Conservation (phyloP, 352 stramenopile genomes). For the Globisporangium spinosum region DNA sequence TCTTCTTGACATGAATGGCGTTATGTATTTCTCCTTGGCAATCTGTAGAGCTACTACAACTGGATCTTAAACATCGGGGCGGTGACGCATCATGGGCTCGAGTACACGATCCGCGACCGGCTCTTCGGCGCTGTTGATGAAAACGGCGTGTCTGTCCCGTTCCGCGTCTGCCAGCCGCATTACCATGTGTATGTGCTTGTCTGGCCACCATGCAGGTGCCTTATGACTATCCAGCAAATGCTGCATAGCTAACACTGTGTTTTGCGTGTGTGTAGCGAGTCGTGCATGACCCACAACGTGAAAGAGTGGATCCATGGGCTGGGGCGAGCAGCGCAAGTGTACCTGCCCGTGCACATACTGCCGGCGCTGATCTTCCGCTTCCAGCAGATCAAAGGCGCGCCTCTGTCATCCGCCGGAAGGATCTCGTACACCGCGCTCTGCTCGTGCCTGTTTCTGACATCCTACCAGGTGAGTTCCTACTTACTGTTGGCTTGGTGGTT, state of each 20-base stretch:
- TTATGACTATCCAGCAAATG: not conserved
- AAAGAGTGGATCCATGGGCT: constrained; percentile 76
- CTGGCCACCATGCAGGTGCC: too few relatives aligned
- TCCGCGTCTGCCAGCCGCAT: constrained; percentile 79
- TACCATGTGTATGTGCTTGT: constrained; percentile 67
- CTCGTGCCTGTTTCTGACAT: constrained; percentile 80
- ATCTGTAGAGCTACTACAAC: constrained; percentile 69
- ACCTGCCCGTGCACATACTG: constrained; percentile 77
- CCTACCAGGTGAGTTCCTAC: constrained; percentile 54
- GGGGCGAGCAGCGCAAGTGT: constrained; percentile 71
- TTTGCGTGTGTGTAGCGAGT: constrained; percentile 46
- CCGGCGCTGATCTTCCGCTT: constrained; percentile 77
- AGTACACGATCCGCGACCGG: constrained; percentile 62
- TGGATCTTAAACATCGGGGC: constrained; percentile 75
- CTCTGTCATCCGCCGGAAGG: constrained; percentile 37
- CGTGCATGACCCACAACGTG: constrained; percentile 69
- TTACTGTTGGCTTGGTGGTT: not conserved
- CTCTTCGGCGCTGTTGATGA: constrained; percentile 46
- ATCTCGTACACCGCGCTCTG: constrained; percentile 69
- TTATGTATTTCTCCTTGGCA: not conserved
- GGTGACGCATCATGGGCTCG: constrained; percentile 68
- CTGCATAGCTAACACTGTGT: not conserved
- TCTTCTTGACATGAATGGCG: not conserved
- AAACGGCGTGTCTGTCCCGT: constrained; percentile 35
- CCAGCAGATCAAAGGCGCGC: constrained; percentile 44